These are phyloP conservation scores for Umbelopsis isabellina DNA, from an alignment of 192 early-diverging fungal genomes.

Conservation along the genomic window DNA sequence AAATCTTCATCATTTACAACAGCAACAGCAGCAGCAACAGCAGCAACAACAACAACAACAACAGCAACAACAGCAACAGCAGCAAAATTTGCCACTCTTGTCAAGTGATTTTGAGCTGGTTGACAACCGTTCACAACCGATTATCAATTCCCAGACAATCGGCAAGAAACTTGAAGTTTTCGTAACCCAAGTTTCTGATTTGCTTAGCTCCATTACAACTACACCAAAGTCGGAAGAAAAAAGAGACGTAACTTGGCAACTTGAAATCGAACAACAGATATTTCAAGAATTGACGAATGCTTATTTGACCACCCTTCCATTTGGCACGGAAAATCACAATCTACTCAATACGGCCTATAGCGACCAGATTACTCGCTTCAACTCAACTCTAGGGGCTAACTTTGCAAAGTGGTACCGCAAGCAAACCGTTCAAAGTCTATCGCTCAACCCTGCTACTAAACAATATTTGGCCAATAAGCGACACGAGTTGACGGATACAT, in stretches of 20 bases:
- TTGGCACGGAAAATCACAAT: slow-evolving; percentile 41
- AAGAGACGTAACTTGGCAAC: slow-evolving; percentile 2
- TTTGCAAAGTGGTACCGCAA: slow-evolving; percentile 45
- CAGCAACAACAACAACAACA: neutral
- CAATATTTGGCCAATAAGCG: slow-evolving; percentile 38
- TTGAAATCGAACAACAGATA: slow-evolving; percentile 29
- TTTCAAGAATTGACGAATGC: slow-evolving; percentile 25
- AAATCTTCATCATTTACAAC: neutral
- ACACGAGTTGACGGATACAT: slow-evolving; percentile 17
- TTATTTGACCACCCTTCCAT: slow-evolving; percentile 38
- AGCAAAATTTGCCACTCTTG: neutral
- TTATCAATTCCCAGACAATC: slow-evolving; percentile 14
- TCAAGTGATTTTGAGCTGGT: neutral
- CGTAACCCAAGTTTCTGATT: neutral
- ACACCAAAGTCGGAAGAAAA: neutral
- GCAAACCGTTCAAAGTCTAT: slow-evolving; percentile 42
- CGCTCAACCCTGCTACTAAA: slow-evolving; percentile 42
- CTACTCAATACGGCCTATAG: slow-evolving; percentile 42
- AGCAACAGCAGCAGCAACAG: slow-evolving; percentile 2
- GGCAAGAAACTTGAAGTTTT: slow-evolving; percentile 6
- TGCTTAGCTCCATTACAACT: slow-evolving; percentile 9
- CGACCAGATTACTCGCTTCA: slow-evolving; percentile 42
- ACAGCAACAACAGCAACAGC: slow-evolving; percentile 2
- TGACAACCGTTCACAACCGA: slow-evolving; percentile 12
- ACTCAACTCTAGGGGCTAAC: slow-evolving; percentile 36